phyloP scores from a whole-genome alignment of 257 asterid species.

The Marsdenia floribunda region DNA sequence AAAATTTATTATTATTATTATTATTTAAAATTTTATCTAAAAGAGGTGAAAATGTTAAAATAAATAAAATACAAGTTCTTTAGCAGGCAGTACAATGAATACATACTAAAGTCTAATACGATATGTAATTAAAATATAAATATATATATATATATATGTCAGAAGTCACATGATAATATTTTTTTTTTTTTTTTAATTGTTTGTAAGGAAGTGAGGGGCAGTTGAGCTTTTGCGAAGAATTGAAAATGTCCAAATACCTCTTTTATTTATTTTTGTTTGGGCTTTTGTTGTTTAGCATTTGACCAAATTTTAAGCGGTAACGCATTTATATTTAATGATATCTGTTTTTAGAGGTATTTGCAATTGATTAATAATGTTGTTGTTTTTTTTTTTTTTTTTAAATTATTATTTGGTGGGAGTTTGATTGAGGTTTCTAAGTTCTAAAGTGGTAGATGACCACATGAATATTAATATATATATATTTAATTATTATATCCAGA shows the following conservation, averaged over 20 bases:
- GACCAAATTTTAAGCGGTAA: slow-evolving; percentile 11
- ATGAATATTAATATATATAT: background rate
- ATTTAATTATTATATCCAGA: slow-evolving; percentile 16
- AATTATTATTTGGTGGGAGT: background rate
- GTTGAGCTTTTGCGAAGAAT: background rate
- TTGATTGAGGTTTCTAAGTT: slow-evolving; percentile 21
- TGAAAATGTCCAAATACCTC: slow-evolving; percentile 5
- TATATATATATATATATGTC: too few species aligned
- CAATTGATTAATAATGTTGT: background rate
- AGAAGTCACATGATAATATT: slow-evolving; percentile 16
- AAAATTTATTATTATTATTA: too few species aligned
- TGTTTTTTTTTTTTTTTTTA: too few species aligned
- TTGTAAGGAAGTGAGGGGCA: background rate
- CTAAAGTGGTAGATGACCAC: slow-evolving; percentile 15
- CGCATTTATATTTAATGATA: slow-evolving; percentile 22
- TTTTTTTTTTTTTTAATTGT: too few species aligned
- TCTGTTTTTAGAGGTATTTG: slow-evolving; percentile 1
- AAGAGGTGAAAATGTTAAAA: too few species aligned
- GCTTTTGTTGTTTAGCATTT: slow-evolving; percentile 5
- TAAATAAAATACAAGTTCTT: too few species aligned
- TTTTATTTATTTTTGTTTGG: background rate
- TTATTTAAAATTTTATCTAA: too few species aligned
- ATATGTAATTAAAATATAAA: background rate
- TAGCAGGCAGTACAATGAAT: background rate
- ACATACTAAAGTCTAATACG: background rate